A percentile compares a stretch with the other conserved stretches of the same genome.
phyloP scores from a whole-genome alignment of 208 protist species.

The Vickermania spadyakhi region DNA sequence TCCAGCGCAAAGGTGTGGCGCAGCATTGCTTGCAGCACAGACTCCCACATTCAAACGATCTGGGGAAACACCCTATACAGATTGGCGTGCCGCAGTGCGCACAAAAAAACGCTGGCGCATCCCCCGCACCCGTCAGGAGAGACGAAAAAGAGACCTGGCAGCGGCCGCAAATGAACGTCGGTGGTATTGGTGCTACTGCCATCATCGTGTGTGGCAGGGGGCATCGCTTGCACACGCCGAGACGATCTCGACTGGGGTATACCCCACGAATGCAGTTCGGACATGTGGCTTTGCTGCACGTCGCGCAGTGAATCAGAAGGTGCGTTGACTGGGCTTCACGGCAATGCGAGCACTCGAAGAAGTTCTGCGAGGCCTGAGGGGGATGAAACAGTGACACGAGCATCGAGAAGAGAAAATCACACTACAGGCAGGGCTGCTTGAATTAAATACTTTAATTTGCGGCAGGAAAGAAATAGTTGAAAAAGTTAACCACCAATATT shows the following conservation, averaged over 20 bases:
- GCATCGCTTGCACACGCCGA: constrained; percentile 41
- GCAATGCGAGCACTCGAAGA: constrained; percentile 7
- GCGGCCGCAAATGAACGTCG: not conserved
- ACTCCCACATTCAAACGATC: constrained; percentile 57
- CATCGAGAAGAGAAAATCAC: no score
- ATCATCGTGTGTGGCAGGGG: constrained; percentile 4
- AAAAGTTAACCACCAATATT: no score
- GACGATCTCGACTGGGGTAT: constrained; percentile 25
- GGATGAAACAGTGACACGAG: no score
- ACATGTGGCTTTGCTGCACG: constrained; percentile 33
- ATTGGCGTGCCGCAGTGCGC: constrained; percentile 40
- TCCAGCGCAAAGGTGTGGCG: constrained; percentile 20
- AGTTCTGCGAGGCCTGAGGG: no score
- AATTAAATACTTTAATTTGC: no score
- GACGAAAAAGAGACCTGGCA: not conserved
- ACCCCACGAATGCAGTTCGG: constrained; percentile 13
- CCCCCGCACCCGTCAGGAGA: not conserved
- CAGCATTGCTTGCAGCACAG: constrained; percentile 66
- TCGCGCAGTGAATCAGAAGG: constrained; percentile 22
- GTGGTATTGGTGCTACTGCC: not conserved
- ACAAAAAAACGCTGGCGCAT: constrained; percentile 23
- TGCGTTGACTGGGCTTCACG: constrained; percentile 3
- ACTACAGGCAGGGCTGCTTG: no score
- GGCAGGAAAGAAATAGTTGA: no score
- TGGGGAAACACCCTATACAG: constrained; percentile 38